Percentiles rank a stretch among this genome's conserved stretches.
Conservation (phyloP, 768 basidiomycete genomes). For the Mycena alexandri region DNA sequence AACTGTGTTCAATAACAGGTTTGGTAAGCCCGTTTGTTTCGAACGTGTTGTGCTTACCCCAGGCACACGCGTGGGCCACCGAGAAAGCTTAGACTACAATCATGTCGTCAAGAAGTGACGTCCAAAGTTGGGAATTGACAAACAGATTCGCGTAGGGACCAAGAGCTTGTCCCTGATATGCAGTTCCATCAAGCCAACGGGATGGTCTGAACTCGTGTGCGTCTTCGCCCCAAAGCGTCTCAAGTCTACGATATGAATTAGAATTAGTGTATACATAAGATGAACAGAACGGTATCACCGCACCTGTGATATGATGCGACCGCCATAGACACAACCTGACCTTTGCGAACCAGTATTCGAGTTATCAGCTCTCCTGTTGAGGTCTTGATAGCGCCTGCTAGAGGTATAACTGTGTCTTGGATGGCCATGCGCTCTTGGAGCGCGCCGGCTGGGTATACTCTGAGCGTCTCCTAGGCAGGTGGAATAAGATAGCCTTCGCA, state of each 20-base stretch:
- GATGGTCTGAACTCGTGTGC: constrained; percentile 24
- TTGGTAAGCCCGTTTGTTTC: background rate
- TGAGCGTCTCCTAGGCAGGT: constrained; percentile 28
- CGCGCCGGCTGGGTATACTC: constrained; percentile 22
- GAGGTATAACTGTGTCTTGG: constrained; percentile 25
- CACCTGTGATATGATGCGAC: constrained; percentile 32
- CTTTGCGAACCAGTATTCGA: constrained; percentile 23
- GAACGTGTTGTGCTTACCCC: constrained; percentile 15
- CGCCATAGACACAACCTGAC: constrained; percentile 16
- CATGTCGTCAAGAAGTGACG: background rate
- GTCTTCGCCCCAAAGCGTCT: constrained; percentile 28
- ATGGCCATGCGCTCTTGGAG: constrained; percentile 23
- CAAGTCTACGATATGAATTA: constrained; percentile 1
- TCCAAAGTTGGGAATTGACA: background rate
- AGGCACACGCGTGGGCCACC: constrained; percentile 24
- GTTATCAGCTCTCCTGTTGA: constrained; percentile 8
- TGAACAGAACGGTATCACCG: background rate
- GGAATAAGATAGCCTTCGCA: background rate
- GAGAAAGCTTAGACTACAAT: constrained; percentile 20
- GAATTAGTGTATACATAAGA: constrained; percentile 18
- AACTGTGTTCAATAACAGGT: background rate
- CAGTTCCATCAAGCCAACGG: constrained; percentile 23
- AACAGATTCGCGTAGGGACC: constrained; percentile 32
- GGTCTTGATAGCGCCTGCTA: constrained; percentile 8
- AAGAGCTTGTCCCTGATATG: constrained; percentile 20